phyloP scores from a whole-genome alignment of 164 flowering plant genomes.

The Umbellularia californica region DNA sequence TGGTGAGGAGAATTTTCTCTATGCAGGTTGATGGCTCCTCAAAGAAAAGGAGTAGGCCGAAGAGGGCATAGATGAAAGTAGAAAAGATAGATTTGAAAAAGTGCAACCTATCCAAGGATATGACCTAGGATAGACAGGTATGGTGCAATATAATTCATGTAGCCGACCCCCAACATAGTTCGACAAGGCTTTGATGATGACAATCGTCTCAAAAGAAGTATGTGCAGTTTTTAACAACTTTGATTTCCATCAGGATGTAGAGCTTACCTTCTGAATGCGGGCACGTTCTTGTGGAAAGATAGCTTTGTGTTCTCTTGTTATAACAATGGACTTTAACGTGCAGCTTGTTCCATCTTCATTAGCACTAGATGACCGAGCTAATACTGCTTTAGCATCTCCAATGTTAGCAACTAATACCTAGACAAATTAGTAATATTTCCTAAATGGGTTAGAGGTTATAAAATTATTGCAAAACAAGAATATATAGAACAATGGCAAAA shows the following conservation, averaged over 20 bases:
- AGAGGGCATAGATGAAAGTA: no score
- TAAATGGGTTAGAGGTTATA: not conserved
- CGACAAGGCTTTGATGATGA: not conserved
- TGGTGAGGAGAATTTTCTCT: no score
- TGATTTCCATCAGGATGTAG: not conserved
- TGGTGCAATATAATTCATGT: not conserved
- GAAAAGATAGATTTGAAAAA: no score
- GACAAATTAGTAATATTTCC: not conserved
- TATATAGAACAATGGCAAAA: not conserved
- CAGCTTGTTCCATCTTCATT: slow-evolving; percentile 37
- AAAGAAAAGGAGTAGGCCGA: no score
- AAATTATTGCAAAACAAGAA: not conserved
- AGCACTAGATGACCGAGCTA: slow-evolving; percentile 50
- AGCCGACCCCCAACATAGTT: not conserved
- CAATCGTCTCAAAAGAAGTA: not conserved
- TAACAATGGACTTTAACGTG: slow-evolving; percentile 70
- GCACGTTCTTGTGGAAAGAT: slow-evolving; percentile 85
- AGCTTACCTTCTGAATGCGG: slow-evolving; percentile 73
- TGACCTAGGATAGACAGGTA: no score
- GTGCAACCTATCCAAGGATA: no score
- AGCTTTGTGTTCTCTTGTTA: slow-evolving; percentile 93
- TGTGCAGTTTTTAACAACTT: not conserved
- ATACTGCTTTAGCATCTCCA: slow-evolving; percentile 93
- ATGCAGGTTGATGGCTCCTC: no score
- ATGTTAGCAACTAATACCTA: slow-evolving; percentile 88